Evolutionary conservation across 2,329 filamentous ascomycete species (phyloP).

Genomic region (Exophiala mesophila): DNA sequence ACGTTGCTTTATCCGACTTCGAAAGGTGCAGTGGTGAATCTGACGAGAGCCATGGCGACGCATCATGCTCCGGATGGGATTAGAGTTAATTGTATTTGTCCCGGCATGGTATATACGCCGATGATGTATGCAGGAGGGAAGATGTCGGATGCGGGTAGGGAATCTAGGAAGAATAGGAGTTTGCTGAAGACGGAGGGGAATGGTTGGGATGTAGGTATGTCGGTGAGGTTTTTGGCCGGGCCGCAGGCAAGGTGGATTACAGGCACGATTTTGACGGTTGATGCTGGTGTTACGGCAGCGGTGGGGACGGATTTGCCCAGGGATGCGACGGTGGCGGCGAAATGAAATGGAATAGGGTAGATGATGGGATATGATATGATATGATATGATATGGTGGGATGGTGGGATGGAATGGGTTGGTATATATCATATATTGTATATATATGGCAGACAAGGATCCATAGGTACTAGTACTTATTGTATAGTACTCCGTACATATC

Average conservation of each 20-base stretch:
- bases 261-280: slow-evolving; percentile 44
- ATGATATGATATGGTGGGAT: too few species aligned
- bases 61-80: slow-evolving; percentile 50
- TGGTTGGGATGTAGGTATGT: slow-evolving; percentile 50
- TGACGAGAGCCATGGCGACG: slow-evolving; percentile 53
- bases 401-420: too few species aligned
- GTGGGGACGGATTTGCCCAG: slow-evolving; percentile 39
- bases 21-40: slow-evolving; percentile 52
- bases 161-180: slow-evolving; percentile 46
- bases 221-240: slow-evolving; percentile 49
- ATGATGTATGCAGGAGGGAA: slow-evolving; percentile 49
- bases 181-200: slow-evolving; percentile 51
- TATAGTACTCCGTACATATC: too few species aligned
- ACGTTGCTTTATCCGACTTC: slow-evolving; percentile 51
- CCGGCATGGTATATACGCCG: slow-evolving; percentile 52
- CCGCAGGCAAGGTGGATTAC: slow-evolving; percentile 52
- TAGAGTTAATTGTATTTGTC: slow-evolving; percentile 53
- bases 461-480: too few species aligned
- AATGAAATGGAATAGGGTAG: too few species aligned
- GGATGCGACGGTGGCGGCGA: slow-evolving; percentile 35
- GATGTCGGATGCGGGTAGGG: slow-evolving; percentile 48
- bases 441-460: too few species aligned
- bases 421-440: too few species aligned
- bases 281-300: slow-evolving; percentile 44
- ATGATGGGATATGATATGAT: too few species aligned